Percentiles rank a stretch among this genome's conserved stretches.
phyloP scores from a whole-genome alignment of 2,329 filamentous ascomycete genomes.

The Paraphoma chrysanthemicola region DNA sequence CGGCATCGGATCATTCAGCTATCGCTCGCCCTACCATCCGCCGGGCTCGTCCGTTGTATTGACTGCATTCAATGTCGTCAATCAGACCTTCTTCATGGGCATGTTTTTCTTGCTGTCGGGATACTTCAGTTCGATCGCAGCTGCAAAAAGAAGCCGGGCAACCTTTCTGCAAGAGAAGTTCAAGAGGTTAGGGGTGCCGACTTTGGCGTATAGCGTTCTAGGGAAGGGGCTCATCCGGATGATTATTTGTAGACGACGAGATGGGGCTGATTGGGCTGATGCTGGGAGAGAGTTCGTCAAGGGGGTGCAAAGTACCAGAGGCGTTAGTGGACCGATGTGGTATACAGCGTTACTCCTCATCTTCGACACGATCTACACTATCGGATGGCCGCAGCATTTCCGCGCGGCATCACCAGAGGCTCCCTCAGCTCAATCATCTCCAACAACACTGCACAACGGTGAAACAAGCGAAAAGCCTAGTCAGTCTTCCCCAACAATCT shows the following conservation, averaged over 20 bases:
- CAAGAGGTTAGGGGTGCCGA: slow-evolving; percentile 25
- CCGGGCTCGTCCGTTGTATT: slow-evolving; percentile 9
- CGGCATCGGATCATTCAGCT: slow-evolving; percentile 21
- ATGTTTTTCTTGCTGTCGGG: slow-evolving; percentile 28
- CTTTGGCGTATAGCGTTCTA: slow-evolving; percentile 14
- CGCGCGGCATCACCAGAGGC: background rate
- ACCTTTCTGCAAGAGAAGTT: slow-evolving; percentile 17
- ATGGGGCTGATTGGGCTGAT: background rate
- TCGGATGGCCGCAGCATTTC: background rate
- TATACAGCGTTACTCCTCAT: slow-evolving; percentile 23
- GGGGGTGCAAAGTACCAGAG: slow-evolving; percentile 9
- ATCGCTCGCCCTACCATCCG: slow-evolving; percentile 6
- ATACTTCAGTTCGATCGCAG: slow-evolving; percentile 21
- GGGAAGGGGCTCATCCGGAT: slow-evolving; percentile 1
- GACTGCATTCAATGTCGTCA: slow-evolving; percentile 19
- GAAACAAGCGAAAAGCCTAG: background rate
- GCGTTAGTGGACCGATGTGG: slow-evolving; percentile 25
- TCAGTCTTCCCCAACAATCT: background rate
- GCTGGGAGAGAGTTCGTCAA: slow-evolving; percentile 1
- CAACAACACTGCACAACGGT: background rate
- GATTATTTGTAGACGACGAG: slow-evolving; percentile 3
- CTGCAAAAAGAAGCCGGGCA: background rate
- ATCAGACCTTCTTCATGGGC: slow-evolving; percentile 32
- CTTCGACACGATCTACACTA: slow-evolving; percentile 20
- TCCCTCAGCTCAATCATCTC: background rate